These are phyloP conservation scores for Termitomyces sp. DNA, from an alignment of 768 basidiomycete species.

Conservation along the genomic window DNA sequence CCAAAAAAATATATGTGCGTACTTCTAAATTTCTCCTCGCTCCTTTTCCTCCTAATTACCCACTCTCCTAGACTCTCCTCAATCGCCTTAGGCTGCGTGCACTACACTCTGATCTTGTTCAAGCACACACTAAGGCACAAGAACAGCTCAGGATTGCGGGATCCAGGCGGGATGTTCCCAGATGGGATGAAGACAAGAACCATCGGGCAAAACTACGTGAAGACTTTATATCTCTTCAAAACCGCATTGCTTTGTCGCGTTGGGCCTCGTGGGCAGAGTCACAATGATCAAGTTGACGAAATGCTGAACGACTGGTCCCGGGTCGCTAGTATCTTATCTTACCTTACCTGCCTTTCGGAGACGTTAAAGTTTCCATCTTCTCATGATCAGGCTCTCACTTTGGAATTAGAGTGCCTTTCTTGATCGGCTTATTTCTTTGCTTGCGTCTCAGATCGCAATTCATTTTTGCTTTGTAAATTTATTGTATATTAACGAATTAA, in stretches of 20 bases:
- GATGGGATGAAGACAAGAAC: constrained; percentile 28
- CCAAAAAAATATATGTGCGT: constrained; percentile 29
- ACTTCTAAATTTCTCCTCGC: neutral
- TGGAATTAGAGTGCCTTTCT: neutral
- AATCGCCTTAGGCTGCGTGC: constrained; percentile 28
- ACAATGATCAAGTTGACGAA: neutral
- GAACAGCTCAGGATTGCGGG: constrained; percentile 18
- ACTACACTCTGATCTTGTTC: constrained; percentile 24
- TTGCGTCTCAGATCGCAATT: neutral
- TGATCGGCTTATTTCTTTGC: neutral
- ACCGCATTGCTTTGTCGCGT: constrained; percentile 3
- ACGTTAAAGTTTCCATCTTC: neutral
- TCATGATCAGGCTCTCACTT: neutral
- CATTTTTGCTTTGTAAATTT: neutral
- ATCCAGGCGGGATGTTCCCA: constrained; percentile 21
- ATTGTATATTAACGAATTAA: neutral
- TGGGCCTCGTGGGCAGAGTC: constrained; percentile 6
- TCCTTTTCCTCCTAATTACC: neutral
- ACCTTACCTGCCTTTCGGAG: neutral
- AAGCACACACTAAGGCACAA: constrained; percentile 23
- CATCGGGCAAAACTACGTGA: constrained; percentile 24
- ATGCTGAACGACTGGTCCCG: too few relatives aligned
- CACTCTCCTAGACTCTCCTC: constrained; percentile 13
- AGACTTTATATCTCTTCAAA: constrained; percentile 19
- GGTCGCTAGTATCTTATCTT: neutral